Evolutionary conservation across 768 basidiomycete species (phyloP).

Genomic region (Suillus occidentalis): DNA sequence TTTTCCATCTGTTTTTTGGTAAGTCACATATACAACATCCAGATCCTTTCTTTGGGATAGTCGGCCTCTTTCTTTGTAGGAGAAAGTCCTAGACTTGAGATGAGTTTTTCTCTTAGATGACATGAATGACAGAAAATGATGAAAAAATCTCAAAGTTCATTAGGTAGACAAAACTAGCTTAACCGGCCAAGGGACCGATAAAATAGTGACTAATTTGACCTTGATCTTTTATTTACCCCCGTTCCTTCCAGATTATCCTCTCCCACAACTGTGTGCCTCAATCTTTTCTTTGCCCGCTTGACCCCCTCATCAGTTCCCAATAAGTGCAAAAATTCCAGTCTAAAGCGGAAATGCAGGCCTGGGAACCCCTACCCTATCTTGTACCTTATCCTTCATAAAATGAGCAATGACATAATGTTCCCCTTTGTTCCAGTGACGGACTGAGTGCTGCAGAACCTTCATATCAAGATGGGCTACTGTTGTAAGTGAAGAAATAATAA

Average conservation of each 20-base stretch:
- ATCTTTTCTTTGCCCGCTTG: background rate
- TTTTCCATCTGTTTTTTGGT: background rate
- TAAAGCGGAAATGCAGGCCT: background rate
- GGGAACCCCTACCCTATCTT: background rate
- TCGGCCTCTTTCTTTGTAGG: background rate
- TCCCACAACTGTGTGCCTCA: background rate
- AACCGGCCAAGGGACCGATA: too few relatives aligned
- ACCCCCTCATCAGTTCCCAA: background rate
- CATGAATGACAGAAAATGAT: background rate
- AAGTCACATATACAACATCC: background rate
- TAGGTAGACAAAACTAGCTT: background rate
- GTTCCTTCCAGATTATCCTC: too few relatives aligned
- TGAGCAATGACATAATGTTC: background rate
- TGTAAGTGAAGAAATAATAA: conserved; percentile 3
- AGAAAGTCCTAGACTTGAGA: background rate
- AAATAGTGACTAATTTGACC: too few relatives aligned
- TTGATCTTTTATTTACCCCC: too few relatives aligned
- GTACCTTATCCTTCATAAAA: conserved; percentile 7
- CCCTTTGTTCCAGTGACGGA: background rate
- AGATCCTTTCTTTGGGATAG: background rate
- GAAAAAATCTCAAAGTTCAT: background rate
- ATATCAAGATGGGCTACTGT: conserved; percentile 1
- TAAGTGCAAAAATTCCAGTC: background rate
- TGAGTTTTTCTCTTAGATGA: background rate
- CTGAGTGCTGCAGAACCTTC: conserved; percentile 4